Conservation (phyloP, 768 basidiomycete genomes). For the Pisolithus tinctorius region DNA sequence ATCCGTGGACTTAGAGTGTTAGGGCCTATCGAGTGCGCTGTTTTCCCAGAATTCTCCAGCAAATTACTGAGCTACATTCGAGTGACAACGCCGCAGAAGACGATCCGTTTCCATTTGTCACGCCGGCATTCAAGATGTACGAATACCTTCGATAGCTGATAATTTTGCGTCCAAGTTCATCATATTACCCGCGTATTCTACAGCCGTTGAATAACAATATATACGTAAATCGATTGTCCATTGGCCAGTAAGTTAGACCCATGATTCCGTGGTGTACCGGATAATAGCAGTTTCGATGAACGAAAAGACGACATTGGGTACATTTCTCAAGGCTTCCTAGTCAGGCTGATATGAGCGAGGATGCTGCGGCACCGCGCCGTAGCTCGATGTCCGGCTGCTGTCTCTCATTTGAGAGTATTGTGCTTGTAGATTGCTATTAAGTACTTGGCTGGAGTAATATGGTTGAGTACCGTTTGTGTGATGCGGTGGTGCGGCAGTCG, state of each 20-base stretch:
- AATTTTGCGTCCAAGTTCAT: slow-evolving; percentile 6
- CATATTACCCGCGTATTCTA: slow-evolving; percentile 23
- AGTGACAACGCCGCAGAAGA: slow-evolving; percentile 47
- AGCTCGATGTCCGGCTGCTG: slow-evolving; percentile 12
- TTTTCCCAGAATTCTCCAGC: neutral
- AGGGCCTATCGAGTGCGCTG: slow-evolving; percentile 70
- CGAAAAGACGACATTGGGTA: neutral
- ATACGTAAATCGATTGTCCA: slow-evolving; percentile 7
- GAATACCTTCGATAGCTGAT: slow-evolving; percentile 58
- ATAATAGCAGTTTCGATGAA: slow-evolving; percentile 6
- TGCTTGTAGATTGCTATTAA: slow-evolving; percentile 6
- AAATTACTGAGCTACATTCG: neutral
- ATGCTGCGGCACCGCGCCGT: slow-evolving; percentile 23
- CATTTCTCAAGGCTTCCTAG: slow-evolving; percentile 4
- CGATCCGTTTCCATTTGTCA: slow-evolving; percentile 68
- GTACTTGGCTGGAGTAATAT: slow-evolving; percentile 19
- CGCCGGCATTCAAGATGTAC: slow-evolving; percentile 65
- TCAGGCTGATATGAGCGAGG: slow-evolving; percentile 24
- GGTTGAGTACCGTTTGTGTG: slow-evolving; percentile 18
- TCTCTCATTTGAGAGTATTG: slow-evolving; percentile 24
- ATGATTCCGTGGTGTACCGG: neutral
- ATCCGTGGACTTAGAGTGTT: slow-evolving; percentile 86
- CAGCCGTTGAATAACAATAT: slow-evolving; percentile 13
- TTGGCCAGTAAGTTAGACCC: neutral
- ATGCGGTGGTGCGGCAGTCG: slow-evolving; percentile 13